Evolutionary conservation across 345 rosid genomes (phyloP).

Genomic region (Citrus trifoliata): DNA sequence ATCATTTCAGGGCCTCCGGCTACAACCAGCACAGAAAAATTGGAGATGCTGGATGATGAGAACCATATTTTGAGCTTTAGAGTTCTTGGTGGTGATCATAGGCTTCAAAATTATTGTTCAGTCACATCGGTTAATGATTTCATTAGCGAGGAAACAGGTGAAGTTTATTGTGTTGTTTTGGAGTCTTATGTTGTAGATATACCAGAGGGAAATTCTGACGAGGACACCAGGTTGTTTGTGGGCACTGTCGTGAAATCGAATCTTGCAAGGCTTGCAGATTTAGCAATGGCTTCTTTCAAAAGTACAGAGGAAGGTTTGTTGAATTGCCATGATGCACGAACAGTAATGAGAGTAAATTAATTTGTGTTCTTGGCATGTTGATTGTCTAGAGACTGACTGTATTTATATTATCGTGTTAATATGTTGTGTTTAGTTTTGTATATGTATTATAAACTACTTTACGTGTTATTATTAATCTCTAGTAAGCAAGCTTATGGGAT

Average conservation of each 20-base stretch:
- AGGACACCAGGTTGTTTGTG: conserved; percentile 9
- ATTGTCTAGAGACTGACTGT: background rate
- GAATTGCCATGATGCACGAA: background rate
- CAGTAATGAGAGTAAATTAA: background rate
- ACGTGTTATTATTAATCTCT: background rate
- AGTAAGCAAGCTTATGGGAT: background rate
- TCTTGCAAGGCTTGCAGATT: conserved; percentile 10
- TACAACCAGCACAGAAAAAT: conserved; percentile 4
- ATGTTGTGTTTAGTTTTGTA: background rate
- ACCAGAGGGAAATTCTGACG: conserved; percentile 14
- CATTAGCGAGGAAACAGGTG: background rate
- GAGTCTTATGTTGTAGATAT: conserved; percentile 11
- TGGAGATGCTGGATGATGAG: conserved; percentile 41
- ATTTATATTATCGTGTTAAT: too few relatives aligned
- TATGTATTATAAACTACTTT: too few relatives aligned
- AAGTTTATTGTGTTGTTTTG: conserved; percentile 2
- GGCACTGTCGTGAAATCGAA: conserved; percentile 11
- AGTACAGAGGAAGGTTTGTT: background rate
- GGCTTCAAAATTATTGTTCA: conserved; percentile 36
- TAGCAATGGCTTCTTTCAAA: background rate
- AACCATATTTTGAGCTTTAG: conserved; percentile 32
- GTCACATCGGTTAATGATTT: conserved; percentile 19
- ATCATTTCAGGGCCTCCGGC: conserved; percentile 8
- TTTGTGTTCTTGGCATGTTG: background rate
- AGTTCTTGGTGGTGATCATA: conserved; percentile 35